These are phyloP conservation scores for Raphanus raphanistrum DNA, from an alignment of 345 rosid genomes.

Conservation along the genomic window DNA sequence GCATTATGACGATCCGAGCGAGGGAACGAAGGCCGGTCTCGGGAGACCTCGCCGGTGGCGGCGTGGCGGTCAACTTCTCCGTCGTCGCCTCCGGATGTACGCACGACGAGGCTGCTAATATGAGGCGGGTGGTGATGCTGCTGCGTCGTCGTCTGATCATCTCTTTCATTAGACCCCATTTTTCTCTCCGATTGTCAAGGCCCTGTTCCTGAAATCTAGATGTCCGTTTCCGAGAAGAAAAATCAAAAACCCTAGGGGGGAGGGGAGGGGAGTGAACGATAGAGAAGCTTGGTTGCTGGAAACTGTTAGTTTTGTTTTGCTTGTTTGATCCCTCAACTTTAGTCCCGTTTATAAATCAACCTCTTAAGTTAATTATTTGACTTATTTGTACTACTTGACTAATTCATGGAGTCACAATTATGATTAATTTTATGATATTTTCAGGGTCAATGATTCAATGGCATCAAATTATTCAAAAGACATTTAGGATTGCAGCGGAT, in stretches of 20 bases:
- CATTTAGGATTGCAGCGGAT: background rate
- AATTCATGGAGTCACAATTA: background rate
- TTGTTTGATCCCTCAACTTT: slow-evolving; percentile 11
- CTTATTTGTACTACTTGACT: background rate
- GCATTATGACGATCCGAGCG: slow-evolving; percentile 56
- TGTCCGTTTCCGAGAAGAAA: slow-evolving; percentile 13
- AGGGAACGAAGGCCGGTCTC: slow-evolving; percentile 51
- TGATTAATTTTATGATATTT: background rate
- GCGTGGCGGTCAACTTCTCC: slow-evolving; percentile 42
- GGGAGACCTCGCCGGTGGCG: slow-evolving; percentile 59
- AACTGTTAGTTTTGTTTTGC: slow-evolving; percentile 9
- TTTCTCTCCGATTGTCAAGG: slow-evolving; percentile 21
- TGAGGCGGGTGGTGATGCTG: slow-evolving; percentile 59
- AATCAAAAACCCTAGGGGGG: slow-evolving; percentile 12
- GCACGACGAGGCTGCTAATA: slow-evolving; percentile 81
- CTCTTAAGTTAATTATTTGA: background rate
- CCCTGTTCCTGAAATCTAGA: slow-evolving; percentile 19
- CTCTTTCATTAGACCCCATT: slow-evolving; percentile 81
- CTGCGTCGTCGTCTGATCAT: slow-evolving; percentile 39
- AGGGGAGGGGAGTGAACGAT: slow-evolving; percentile 7
- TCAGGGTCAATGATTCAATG: background rate
- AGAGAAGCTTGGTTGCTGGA: slow-evolving; percentile 5
- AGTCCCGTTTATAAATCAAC: background rate
- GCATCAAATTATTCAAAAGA: too few relatives aligned
- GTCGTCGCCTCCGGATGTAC: slow-evolving; percentile 61